These are phyloP conservation scores for Cardiosporidium cionae DNA, from an alignment of 169 alveolate species.

Conservation along the genomic window DNA sequence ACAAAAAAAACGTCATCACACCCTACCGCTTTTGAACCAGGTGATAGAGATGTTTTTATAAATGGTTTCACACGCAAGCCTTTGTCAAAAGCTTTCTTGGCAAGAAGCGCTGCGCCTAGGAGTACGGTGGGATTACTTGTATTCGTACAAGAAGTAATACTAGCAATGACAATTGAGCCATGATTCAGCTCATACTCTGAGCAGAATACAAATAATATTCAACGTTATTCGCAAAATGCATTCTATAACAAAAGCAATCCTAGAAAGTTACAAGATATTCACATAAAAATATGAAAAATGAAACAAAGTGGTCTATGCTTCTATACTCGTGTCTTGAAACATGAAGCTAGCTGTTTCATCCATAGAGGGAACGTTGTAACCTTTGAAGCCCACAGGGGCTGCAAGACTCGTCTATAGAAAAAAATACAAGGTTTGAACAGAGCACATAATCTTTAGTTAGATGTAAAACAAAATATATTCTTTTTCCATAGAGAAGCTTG, in stretches of 20 bases:
- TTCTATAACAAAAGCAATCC: too few species aligned
- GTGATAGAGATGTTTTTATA: conserved; percentile 87
- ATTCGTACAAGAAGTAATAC: conserved; percentile 93
- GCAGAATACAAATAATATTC: not conserved
- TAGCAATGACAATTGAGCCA: conserved; percentile 89
- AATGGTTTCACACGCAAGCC: conserved; percentile 58
- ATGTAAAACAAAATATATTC: too few species aligned
- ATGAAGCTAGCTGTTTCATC: too few species aligned
- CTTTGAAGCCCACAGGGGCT: conserved; percentile 66
- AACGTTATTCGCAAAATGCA: too few species aligned
- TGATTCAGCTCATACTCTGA: conserved; percentile 51
- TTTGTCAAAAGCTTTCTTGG: conserved; percentile 71
- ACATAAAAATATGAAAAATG: too few species aligned
- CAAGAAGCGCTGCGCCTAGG: conserved; percentile 92
- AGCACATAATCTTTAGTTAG: too few species aligned
- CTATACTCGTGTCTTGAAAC: too few species aligned
- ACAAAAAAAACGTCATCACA: conserved; percentile 45
- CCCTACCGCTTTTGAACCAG: conserved; percentile 69
- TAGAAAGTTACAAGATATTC: too few species aligned
- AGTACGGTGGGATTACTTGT: conserved; percentile 90
- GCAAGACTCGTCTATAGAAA: too few species aligned
- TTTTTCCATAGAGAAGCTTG: too few species aligned
- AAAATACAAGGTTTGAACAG: too few species aligned
- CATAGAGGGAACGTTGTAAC: conserved; percentile 46
- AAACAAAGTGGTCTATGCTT: too few species aligned